Base-by-base conservation (phyloP, 2,329 filamentous ascomycete genomes). In the Lachnum nothofagi region DNA sequence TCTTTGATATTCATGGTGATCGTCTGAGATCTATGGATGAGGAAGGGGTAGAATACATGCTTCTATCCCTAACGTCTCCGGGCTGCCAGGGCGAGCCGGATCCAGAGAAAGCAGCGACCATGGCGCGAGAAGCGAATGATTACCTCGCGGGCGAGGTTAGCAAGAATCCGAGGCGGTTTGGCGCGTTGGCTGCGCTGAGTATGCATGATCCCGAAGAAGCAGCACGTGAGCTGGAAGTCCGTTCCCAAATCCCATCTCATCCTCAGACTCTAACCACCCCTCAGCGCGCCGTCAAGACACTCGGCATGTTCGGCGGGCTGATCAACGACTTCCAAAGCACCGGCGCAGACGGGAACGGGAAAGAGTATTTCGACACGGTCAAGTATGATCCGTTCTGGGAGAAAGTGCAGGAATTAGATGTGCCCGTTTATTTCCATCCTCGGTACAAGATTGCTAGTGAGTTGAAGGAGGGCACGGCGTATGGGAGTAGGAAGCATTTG, bases 331-430 rank as follows among this genome's bases (percentile, higher is more conserved):
- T 74, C 2, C 81, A 85, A 60, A 74, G 77, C 25, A 71, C 76
- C 10, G 80, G 79, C 2, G 54, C 67, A 0, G 76, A 82, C 46
- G 80, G 79, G 41, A 76, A 81, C 43, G 74, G 74, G 34, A 78
- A 80, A 70, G 68, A 82, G 63, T 85, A 83, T 67, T 85, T 83
- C 66, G 82, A 85, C 60, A 69, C 72, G 4, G 69, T 74, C 0
- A 72, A 77, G 51, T 85, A 76, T 72, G 77, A 81, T 55, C 64
- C 74, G 17, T 84, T 85, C 69, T 85, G 80, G 81, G 62, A 70
- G 8, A 74, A 72, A 1, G 73, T 76, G 8, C 72, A 72, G 1
- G 76, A 82, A 39, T 72, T 85, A 0, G 77, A 82, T 46, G 79
- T 83, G 0, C 80, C 80, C 0, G 72, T 85, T 42, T 85, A 84